Conservation (phyloP, 768 basidiomycete genomes). For the Boletus barrowsii region DNA sequence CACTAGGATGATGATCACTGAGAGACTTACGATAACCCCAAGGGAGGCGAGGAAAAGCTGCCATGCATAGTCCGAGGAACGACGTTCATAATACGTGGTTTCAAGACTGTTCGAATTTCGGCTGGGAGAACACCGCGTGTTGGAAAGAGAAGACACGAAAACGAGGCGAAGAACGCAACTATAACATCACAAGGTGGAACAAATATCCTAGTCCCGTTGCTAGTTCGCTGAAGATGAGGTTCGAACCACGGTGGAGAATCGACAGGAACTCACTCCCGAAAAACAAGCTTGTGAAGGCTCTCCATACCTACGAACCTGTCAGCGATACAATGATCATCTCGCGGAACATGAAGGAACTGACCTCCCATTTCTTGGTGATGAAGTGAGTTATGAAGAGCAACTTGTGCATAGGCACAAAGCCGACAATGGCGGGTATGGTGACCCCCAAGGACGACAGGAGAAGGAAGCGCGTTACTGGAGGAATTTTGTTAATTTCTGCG, state of each 20-base stretch:
- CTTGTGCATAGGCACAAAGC: slow-evolving; percentile 50
- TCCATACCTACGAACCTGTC: slow-evolving; percentile 56
- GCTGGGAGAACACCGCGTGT: slow-evolving; percentile 36
- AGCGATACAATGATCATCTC: not conserved
- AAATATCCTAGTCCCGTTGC: slow-evolving; percentile 34
- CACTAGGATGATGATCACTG: not conserved
- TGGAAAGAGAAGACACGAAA: not conserved
- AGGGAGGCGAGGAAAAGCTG: slow-evolving; percentile 57
- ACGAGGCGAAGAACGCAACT: slow-evolving; percentile 27
- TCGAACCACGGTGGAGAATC: not conserved
- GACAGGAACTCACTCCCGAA: slow-evolving; percentile 48
- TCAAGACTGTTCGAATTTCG: slow-evolving; percentile 67
- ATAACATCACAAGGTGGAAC: slow-evolving; percentile 44
- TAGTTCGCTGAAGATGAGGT: slow-evolving; percentile 6
- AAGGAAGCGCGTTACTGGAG: slow-evolving; percentile 76
- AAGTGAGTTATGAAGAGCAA: slow-evolving; percentile 50
- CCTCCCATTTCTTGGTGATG: slow-evolving; percentile 52
- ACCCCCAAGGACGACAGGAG: slow-evolving; percentile 58
- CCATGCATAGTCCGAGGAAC: slow-evolving; percentile 76
- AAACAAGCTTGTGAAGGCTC: slow-evolving; percentile 71
- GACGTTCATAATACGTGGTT: slow-evolving; percentile 49
- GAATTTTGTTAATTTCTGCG: slow-evolving; percentile 74
- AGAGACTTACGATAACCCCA: slow-evolving; percentile 55
- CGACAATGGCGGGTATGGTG: slow-evolving; percentile 54
- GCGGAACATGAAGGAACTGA: slow-evolving; percentile 25